Evolutionary conservation across 495 filamentous ascomycete species (phyloP).

Genomic region (Xylaria grammica): DNA sequence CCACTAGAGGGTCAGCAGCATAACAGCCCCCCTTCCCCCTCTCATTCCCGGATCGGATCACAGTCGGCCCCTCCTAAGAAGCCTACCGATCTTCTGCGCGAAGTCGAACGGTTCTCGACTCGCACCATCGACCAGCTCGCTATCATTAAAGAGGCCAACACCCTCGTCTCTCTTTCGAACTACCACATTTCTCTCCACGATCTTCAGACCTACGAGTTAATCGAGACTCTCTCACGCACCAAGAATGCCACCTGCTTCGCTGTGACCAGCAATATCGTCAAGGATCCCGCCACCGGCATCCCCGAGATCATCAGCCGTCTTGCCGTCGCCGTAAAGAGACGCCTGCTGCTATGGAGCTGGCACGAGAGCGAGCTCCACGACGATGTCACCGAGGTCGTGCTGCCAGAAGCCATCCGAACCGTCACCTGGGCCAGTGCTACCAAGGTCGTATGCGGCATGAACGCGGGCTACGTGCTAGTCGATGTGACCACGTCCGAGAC

Average conservation of each 20-base stretch:
- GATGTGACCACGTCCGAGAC: constrained; percentile 75
- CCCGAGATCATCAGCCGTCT: constrained; percentile 88
- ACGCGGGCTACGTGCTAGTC: constrained; percentile 84
- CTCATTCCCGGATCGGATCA: constrained; percentile 15
- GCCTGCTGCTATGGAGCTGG: constrained; percentile 91
- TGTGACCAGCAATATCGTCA: constrained; percentile 91
- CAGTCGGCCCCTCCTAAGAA: constrained; percentile 45
- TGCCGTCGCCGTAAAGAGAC: constrained; percentile 90
- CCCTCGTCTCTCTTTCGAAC: constrained; percentile 88
- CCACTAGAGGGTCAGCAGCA: background rate
- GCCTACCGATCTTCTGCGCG: constrained; percentile 83
- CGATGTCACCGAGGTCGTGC: constrained; percentile 74
- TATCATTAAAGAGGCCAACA: constrained; percentile 90
- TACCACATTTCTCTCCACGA: constrained; percentile 87
- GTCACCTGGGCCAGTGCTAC: constrained; percentile 89
- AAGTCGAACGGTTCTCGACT: constrained; percentile 91
- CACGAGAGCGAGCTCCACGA: constrained; percentile 85
- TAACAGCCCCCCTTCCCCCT: constrained; percentile 2
- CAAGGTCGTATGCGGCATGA: constrained; percentile 84
- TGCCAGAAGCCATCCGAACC: constrained; percentile 79
- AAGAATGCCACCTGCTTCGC: constrained; percentile 90
- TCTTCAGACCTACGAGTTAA: constrained; percentile 77
- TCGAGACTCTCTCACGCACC: constrained; percentile 73
- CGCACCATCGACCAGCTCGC: constrained; percentile 90
- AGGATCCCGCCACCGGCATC: constrained; percentile 83